phyloP scores from a whole-genome alignment of 2,329 filamentous ascomycete genomes.

The Phialophora expanda region DNA sequence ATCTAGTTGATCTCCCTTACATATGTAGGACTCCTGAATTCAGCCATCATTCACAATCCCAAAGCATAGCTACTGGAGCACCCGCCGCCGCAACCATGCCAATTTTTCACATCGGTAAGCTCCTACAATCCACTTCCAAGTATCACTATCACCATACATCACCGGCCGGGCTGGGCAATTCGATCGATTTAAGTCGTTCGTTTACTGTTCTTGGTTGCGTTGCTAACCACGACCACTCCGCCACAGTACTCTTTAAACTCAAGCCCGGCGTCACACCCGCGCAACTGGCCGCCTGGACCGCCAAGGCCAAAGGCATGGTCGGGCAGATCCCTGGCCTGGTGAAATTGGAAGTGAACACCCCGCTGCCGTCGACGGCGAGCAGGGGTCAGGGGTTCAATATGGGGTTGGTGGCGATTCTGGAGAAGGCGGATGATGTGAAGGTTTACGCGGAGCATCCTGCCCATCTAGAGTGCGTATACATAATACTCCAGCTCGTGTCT shows the following conservation, averaged over 20 bases:
- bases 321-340: constrained; percentile 50
- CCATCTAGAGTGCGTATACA: constrained; percentile 50
- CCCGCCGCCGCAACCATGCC: constrained; percentile 42
- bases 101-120: constrained; percentile 50
- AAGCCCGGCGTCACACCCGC: constrained; percentile 47
- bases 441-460: constrained; percentile 54
- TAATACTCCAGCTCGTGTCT: background rate
- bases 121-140: background rate
- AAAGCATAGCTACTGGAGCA: background rate
- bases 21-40: too few relatives aligned
- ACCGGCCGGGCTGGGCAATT: too few relatives aligned
- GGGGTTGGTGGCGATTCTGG: constrained; percentile 54
- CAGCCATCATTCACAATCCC: background rate
- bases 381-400: constrained; percentile 54
- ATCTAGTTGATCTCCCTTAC: background rate
- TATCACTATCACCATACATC: background rate
- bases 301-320: constrained; percentile 47
- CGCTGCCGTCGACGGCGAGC: constrained; percentile 49
- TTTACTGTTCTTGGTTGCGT: background rate
- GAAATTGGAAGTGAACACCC: constrained; percentile 46
- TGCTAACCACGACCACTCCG: constrained; percentile 16
- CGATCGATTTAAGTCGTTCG: background rate
- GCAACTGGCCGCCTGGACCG: constrained; percentile 44
- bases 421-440: constrained; percentile 50
- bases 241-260: constrained; percentile 51